phyloP scores from a whole-genome alignment of 306 rosid species.

The Castanea crenata region DNA sequence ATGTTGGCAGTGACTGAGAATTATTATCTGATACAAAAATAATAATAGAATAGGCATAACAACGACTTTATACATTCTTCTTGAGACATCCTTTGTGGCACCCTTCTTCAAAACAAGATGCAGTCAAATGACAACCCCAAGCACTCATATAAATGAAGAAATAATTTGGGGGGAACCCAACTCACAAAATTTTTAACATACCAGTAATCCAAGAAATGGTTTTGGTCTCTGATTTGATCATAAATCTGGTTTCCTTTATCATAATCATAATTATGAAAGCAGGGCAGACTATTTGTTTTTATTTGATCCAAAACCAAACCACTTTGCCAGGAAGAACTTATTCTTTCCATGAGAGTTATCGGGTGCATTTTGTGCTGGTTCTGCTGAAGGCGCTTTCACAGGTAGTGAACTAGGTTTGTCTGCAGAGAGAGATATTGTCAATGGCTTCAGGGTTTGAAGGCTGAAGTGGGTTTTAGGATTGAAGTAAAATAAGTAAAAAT shows the following conservation, averaged over 20 bases:
- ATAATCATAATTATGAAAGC: conserved; percentile 13
- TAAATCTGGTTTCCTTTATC: conserved; percentile 9
- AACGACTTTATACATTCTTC: background rate
- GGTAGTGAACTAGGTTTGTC: conserved; percentile 45
- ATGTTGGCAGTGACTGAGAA: conserved; percentile 13
- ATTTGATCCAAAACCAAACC: conserved; percentile 93
- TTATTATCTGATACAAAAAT: conserved; percentile 11
- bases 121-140: background rate
- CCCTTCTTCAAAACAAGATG: background rate
- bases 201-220: conserved; percentile 9
- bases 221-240: background rate
- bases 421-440: conserved; percentile 39
- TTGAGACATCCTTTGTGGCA: conserved; percentile 1
- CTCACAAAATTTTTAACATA: conserved; percentile 2
- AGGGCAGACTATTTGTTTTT: conserved; percentile 13
- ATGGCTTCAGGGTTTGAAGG: conserved; percentile 18
- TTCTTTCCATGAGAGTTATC: conserved; percentile 59
- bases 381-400: conserved; percentile 35
- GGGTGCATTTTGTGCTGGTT: conserved; percentile 33
- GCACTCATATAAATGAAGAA: background rate
- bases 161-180: background rate
- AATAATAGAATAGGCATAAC: conserved; percentile 10
- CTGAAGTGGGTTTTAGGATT: background rate
- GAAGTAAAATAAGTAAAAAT: background rate
- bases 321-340: conserved; percentile 62